phyloP scores from a whole-genome alignment of 768 basidiomycete genomes.

The Sarcomyxa edulis region DNA sequence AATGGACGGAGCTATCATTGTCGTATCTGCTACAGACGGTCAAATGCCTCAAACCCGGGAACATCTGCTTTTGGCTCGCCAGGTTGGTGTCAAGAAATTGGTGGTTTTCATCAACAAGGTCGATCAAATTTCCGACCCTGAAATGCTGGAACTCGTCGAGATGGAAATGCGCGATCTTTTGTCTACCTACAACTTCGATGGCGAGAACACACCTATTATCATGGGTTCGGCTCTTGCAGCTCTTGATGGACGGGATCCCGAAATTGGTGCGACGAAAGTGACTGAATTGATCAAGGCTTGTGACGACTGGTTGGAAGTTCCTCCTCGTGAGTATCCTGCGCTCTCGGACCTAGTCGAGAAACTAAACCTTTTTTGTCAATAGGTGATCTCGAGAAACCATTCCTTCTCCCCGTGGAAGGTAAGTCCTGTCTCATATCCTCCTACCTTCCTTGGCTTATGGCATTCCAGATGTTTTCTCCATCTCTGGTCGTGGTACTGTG shows the following conservation, averaged over 20 bases:
- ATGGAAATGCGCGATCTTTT: constrained; percentile 99
- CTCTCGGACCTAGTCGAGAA: not conserved
- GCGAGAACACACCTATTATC: constrained; percentile 95
- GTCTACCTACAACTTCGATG: constrained; percentile 89
- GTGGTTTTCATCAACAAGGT: constrained; percentile 99
- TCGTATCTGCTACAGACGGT: constrained; percentile 97
- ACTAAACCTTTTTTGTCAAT: not conserved
- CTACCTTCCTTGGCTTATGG: constrained; percentile 2
- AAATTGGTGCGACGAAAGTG: constrained; percentile 79
- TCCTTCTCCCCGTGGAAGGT: constrained; percentile 94
- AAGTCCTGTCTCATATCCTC: constrained; percentile 3
- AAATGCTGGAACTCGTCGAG: constrained; percentile 99
- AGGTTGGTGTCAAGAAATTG: constrained; percentile 95
- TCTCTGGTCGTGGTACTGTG: constrained; percentile 97
- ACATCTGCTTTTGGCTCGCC: constrained; percentile 94
- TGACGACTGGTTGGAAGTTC: constrained; percentile 93
- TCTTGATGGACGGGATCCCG: constrained; percentile 78
- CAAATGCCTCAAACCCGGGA: constrained; percentile 99
- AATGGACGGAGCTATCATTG: constrained; percentile 94
- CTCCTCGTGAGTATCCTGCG: constrained; percentile 61
- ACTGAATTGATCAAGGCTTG: constrained; percentile 79
- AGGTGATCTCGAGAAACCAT: constrained; percentile 98
- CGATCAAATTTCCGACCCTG: constrained; percentile 91
- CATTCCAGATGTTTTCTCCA: constrained; percentile 81
- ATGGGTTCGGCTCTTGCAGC: constrained; percentile 97